A percentile compares a stretch with the other conserved stretches of the same genome.
Conservation (phyloP, 768 basidiomycete genomes). For the Strobilomyces echinocephalus region DNA sequence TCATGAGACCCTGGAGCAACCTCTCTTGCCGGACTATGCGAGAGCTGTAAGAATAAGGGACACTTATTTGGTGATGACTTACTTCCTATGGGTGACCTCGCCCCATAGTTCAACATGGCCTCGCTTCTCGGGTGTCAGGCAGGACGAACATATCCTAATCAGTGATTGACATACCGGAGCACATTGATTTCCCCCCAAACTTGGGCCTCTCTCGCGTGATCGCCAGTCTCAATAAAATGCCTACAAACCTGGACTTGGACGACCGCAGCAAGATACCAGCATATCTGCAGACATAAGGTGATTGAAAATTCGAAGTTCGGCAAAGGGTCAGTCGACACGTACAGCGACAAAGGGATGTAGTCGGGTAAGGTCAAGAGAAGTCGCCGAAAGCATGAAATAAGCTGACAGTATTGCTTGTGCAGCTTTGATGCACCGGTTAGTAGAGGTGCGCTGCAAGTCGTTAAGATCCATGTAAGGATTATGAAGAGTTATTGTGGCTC, state of each 20-base stretch:
- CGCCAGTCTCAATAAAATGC: slow-evolving; percentile 78
- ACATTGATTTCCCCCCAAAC: slow-evolving; percentile 89
- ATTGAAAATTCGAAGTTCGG: background rate
- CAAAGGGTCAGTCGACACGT: slow-evolving; percentile 27
- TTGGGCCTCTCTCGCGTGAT: slow-evolving; percentile 64
- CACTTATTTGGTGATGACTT: slow-evolving; percentile 28
- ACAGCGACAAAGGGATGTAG: slow-evolving; percentile 82
- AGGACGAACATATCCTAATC: background rate
- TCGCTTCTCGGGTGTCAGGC: slow-evolving; percentile 41
- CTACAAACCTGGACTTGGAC: slow-evolving; percentile 85
- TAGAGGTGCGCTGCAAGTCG: slow-evolving; percentile 61
- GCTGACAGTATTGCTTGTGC: slow-evolving; percentile 70
- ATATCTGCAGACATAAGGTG: slow-evolving; percentile 49
- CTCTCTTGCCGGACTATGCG: slow-evolving; percentile 73
- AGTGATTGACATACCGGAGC: slow-evolving; percentile 48
- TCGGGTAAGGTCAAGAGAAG: slow-evolving; percentile 74
- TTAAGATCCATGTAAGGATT: slow-evolving; percentile 78
- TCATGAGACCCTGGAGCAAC: slow-evolving; percentile 77
- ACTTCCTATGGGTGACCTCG: slow-evolving; percentile 80
- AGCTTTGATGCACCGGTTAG: slow-evolving; percentile 66
- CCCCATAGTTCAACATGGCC: slow-evolving; percentile 80
- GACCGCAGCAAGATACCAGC: slow-evolving; percentile 88
- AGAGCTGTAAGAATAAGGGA: slow-evolving; percentile 3
- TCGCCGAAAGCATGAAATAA: slow-evolving; percentile 74
- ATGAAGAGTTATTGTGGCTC: slow-evolving; percentile 84